phyloP scores from a whole-genome alignment of 768 basidiomycete species.

The Filobasidium floriforme region DNA sequence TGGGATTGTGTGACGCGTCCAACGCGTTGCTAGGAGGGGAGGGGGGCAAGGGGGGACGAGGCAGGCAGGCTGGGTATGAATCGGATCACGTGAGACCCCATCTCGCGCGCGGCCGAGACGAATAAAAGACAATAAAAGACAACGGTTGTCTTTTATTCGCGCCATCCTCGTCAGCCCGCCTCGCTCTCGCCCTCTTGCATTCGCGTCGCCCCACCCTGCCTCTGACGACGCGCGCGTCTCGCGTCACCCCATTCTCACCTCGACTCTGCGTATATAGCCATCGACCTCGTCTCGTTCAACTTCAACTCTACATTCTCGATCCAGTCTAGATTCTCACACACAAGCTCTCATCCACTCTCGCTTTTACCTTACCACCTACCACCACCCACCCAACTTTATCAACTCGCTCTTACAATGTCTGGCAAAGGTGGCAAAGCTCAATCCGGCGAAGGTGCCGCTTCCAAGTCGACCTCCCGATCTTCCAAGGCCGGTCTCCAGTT shows the following conservation, averaged over 20 bases:
- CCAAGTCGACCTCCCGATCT: constrained; percentile 63
- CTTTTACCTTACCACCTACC: constrained; percentile 16
- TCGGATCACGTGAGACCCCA: background rate
- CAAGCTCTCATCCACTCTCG: background rate
- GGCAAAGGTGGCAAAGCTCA: constrained; percentile 49
- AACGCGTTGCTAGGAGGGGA: too few species aligned
- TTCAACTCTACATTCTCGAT: background rate
- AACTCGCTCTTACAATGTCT: constrained; percentile 37
- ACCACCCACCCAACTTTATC: background rate
- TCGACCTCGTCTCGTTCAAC: background rate
- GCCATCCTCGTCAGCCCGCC: background rate
- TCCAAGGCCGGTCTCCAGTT: constrained; percentile 59
- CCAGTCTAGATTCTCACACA: background rate
- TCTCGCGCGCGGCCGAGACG: background rate
- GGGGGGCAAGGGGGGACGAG: background rate
- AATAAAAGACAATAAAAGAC: background rate
- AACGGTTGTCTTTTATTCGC: background rate
- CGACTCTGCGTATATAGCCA: background rate
- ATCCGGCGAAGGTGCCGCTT: constrained; percentile 36
- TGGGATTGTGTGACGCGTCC: background rate
- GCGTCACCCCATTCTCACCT: background rate
- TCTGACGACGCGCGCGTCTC: background rate
- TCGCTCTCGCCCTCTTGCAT: background rate
- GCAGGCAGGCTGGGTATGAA: background rate
- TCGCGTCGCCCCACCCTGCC: background rate